These are phyloP conservation scores for Eucalyptus polyanthemos DNA, from an alignment of 345 rosid species.

Conservation along the genomic window DNA sequence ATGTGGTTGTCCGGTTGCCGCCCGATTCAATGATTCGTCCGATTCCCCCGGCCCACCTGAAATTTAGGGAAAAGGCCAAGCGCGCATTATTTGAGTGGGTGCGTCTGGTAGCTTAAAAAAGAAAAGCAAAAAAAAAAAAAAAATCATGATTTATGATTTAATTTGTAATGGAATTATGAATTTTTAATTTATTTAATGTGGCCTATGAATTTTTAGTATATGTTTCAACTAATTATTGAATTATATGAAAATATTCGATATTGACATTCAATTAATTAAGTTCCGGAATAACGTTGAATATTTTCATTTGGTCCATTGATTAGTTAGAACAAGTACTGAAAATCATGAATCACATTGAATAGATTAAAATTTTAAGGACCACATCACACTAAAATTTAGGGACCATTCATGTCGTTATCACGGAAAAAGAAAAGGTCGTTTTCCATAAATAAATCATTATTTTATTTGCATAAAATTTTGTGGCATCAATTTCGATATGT, in stretches of 20 bases:
- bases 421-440: rapidly evolving
- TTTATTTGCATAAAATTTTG: neutral
- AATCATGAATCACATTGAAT: neutral
- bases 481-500: neutral
- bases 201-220: rapidly evolving
- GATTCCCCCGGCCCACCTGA: neutral
- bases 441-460: too few species aligned
- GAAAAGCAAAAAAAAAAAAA: too few species aligned
- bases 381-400: neutral
- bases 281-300: too few species aligned
- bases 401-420: neutral
- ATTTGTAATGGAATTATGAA: too few species aligned
- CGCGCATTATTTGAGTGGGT: neutral
- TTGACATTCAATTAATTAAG: rapidly evolving
- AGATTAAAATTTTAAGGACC: too few species aligned
- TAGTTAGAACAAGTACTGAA: rapidly evolving
- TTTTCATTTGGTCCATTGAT: too few species aligned
- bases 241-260: too few species aligned
- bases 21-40: neutral
- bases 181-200: too few species aligned
- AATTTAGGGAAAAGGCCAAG: neutral
- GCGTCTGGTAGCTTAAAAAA: too few species aligned
- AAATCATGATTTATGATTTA: neutral
- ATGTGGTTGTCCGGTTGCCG: neutral
- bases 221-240: too few species aligned